Evolutionary conservation across 805 yeast species (phyloP).

Genomic region (Osmozyma mogii): DNA sequence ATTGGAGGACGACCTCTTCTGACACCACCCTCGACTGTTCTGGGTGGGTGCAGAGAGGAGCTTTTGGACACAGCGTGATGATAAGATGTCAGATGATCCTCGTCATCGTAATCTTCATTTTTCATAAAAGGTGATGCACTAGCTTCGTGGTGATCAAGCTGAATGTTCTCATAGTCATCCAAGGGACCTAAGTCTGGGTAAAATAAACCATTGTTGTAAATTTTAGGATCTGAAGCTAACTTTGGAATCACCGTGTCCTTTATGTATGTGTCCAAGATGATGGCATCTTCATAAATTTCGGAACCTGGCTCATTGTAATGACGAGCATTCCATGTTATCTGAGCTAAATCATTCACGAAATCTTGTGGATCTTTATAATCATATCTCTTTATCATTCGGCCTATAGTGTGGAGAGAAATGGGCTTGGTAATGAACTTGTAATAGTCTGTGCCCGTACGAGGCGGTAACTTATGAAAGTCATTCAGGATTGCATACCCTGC

Average conservation of each 20-base stretch:
- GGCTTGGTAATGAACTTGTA: constrained; percentile 73
- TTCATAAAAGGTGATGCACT: constrained; percentile 7
- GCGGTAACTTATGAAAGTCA: constrained; percentile 69
- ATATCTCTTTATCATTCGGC: constrained; percentile 45
- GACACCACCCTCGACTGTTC: constrained; percentile 36
- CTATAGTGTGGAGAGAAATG: constrained; percentile 70
- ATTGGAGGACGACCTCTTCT: constrained; percentile 89
- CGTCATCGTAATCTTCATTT: constrained; percentile 12
- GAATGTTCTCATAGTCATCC: constrained; percentile 9
- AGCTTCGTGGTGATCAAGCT: constrained; percentile 7
- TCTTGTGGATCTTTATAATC: constrained; percentile 56
- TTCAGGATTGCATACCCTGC: constrained; percentile 40
- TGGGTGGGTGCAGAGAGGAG: constrained; percentile 2
- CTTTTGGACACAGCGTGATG: background rate
- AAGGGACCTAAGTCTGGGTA: constrained; percentile 68
- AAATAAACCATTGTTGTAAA: constrained; percentile 28
- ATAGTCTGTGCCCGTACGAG: constrained; percentile 66
- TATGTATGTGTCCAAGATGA: constrained; percentile 46
- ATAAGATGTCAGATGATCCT: constrained; percentile 5
- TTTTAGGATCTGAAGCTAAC: constrained; percentile 33
- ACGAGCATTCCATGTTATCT: constrained; percentile 86
- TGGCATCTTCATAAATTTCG: constrained; percentile 61
- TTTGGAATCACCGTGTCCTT: constrained; percentile 40
- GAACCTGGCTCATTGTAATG: constrained; percentile 70
- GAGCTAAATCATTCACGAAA: constrained; percentile 71